These are phyloP conservation scores for Nitzschia palea DNA, from an alignment of 108 stramenopile species.

Conservation along the genomic window DNA sequence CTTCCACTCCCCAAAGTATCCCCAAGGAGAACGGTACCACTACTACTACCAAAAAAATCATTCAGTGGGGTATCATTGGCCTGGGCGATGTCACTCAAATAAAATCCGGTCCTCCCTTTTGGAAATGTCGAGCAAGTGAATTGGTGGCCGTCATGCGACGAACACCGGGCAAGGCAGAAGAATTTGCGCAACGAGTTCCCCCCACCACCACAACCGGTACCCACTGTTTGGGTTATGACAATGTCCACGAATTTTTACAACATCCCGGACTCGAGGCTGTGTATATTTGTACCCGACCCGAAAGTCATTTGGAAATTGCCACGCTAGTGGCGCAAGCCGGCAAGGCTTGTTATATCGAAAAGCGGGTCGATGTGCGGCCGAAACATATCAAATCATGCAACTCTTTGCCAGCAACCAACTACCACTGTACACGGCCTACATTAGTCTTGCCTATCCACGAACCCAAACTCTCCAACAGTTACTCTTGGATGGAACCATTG, in stretches of 20 bases:
- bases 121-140: conserved; percentile 40
- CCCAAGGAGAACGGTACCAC: too few relatives aligned
- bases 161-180: conserved; percentile 49
- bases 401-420: conserved; percentile 28
- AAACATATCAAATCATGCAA: conserved; percentile 32
- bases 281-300: conserved; percentile 57
- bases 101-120: conserved; percentile 68
- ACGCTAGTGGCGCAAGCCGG: conserved; percentile 31
- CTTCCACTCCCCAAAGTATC: too few relatives aligned
- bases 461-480: conserved; percentile 35
- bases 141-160: conserved; percentile 62
- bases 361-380: conserved; percentile 60
- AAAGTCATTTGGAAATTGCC: conserved; percentile 49
- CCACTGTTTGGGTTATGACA: conserved; percentile 47
- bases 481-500: conserved; percentile 31
- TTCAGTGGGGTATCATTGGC: conserved; percentile 64
- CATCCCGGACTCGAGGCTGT: conserved; percentile 50
- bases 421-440: conserved; percentile 57
- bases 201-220: not conserved
- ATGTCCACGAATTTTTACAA: conserved; percentile 43
- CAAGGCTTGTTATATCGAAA: conserved; percentile 56
- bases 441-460: conserved; percentile 59
- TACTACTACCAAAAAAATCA: not conserved
- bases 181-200: conserved; percentile 30
- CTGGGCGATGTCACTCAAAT: conserved; percentile 58